Percentiles rank a stretch among this genome's conserved stretches.
These are phyloP conservation scores for Fusarium bulbicola DNA, from an alignment of 2,329 filamentous ascomycete species.

Conservation along the genomic window DNA sequence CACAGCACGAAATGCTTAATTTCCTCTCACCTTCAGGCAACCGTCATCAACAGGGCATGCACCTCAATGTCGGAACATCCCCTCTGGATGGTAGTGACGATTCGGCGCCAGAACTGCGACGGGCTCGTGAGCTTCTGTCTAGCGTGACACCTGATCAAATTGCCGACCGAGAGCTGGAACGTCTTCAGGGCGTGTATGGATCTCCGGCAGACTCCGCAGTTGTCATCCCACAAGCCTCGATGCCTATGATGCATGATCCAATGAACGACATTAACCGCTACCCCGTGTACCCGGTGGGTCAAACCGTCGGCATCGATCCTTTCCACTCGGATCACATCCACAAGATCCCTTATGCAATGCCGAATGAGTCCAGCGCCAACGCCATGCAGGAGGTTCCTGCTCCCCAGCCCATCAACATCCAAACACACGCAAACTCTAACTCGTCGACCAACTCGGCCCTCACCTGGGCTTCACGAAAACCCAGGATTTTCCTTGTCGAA, in stretches of 20 bases:
- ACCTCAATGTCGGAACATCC: conserved; percentile 49
- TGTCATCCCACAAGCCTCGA: conserved; percentile 52
- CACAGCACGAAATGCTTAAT: conserved; percentile 66
- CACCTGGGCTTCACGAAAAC: conserved; percentile 69
- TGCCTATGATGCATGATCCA: conserved; percentile 62
- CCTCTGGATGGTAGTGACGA: conserved; percentile 57
- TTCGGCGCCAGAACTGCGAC: conserved; percentile 61
- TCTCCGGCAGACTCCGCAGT: conserved; percentile 63
- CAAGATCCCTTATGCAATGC: conserved; percentile 86
- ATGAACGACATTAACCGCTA: conserved; percentile 65
- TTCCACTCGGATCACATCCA: conserved; percentile 94
- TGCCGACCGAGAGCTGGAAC: conserved; percentile 64
- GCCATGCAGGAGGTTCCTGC: conserved; percentile 52
- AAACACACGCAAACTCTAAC: conserved; percentile 33
- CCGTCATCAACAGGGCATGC: conserved; percentile 48
- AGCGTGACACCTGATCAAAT: conserved; percentile 61
- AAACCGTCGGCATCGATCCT: conserved; percentile 91
- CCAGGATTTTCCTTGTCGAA: conserved; percentile 90
- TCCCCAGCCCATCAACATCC: conserved; percentile 46
- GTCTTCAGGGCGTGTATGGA: conserved; percentile 63
- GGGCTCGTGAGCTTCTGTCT: conserved; percentile 65
- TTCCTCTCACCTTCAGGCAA: conserved; percentile 59
- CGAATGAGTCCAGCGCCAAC: conserved; percentile 62
- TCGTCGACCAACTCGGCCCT: conserved; percentile 50
- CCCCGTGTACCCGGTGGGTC: conserved; percentile 90